phyloP scores from a whole-genome alignment of 192 early-diverging fungal species.

The Coemansia biformis region DNA sequence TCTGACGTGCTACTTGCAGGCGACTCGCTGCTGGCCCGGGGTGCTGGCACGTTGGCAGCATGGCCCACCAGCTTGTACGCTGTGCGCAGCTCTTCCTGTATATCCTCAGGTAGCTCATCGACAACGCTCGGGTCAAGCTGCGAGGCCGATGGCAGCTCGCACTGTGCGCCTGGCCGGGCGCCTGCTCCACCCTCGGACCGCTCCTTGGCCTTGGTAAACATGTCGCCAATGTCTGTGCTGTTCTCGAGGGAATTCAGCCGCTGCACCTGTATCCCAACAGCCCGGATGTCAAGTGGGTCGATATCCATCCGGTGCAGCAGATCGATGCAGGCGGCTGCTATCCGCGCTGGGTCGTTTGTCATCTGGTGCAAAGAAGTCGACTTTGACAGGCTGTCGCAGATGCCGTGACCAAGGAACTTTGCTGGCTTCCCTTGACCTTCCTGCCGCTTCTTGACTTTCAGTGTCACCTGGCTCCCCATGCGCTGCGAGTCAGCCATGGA shows the following conservation, averaged over 20 bases:
- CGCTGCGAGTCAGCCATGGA: too few relatives aligned
- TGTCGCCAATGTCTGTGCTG: constrained; percentile 7
- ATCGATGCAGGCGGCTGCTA: too few relatives aligned
- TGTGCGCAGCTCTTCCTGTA: constrained; percentile 26
- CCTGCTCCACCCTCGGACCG: neutral
- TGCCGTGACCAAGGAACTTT: too few relatives aligned
- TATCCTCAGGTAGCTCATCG: constrained; percentile 29
- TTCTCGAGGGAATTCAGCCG: constrained; percentile 11
- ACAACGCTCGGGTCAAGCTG: constrained; percentile 36
- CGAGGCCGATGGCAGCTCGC: constrained; percentile 30
- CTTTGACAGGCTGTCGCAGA: too few relatives aligned
- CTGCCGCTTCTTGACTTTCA: too few relatives aligned
- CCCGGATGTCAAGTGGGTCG: constrained; percentile 40
- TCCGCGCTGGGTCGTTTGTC: too few relatives aligned
- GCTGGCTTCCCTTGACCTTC: too few relatives aligned
- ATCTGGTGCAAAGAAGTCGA: too few relatives aligned
- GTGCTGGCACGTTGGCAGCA: neutral
- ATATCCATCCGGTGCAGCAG: constrained; percentile 16
- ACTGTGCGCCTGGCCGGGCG: neutral
- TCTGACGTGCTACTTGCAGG: too few relatives aligned
- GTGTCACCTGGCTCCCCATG: too few relatives aligned
- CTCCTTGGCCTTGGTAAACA: constrained; percentile 18
- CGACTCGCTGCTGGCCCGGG: too few relatives aligned
- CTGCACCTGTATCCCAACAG: constrained; percentile 37
- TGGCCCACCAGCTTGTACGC: constrained; percentile 9